A percentile compares a stretch with the other conserved stretches of the same genome.
Evolutionary conservation across 1,284 basidiomycete genomes (phyloP).

Genomic region (Microstroma glucosiphilum): DNA sequence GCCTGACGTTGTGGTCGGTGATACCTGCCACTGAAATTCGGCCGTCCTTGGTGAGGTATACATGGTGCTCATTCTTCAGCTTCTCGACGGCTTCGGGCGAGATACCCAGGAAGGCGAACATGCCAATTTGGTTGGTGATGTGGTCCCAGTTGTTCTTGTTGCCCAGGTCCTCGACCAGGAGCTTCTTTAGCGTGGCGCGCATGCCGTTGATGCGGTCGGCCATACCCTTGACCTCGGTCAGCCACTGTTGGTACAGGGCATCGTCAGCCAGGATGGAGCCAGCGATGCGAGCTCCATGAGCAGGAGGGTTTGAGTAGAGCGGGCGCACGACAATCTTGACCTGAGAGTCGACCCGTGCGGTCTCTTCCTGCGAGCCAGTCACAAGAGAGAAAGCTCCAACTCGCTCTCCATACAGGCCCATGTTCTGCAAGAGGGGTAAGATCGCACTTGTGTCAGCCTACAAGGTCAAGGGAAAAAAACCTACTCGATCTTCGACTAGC

Average conservation of each 20-base stretch:
- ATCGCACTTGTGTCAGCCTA: background rate
- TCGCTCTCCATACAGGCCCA: conserved; percentile 52
- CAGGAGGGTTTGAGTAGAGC: conserved; percentile 96
- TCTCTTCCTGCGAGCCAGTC: conserved; percentile 44
- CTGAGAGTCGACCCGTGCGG: conserved; percentile 51
- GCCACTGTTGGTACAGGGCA: conserved; percentile 53
- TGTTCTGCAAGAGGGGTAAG: conserved; percentile 29
- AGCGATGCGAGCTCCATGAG: conserved; percentile 61
- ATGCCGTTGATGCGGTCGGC: conserved; percentile 52
- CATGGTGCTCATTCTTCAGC: conserved; percentile 49
- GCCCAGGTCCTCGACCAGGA: conserved; percentile 47
- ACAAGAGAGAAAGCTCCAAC: conserved; percentile 46
- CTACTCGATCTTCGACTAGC: background rate
- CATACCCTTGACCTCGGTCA: conserved; percentile 51
- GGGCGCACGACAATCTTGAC: conserved; percentile 89
- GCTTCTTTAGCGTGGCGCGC: conserved; percentile 45
- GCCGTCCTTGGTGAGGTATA: conserved; percentile 51
- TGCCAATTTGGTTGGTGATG: conserved; percentile 49
- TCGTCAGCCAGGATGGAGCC: conserved; percentile 52
- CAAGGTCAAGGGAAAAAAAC: too few species aligned
- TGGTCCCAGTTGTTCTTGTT: conserved; percentile 49
- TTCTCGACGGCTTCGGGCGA: conserved; percentile 50
- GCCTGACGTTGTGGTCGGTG: conserved; percentile 45
- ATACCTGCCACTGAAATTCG: conserved; percentile 51
- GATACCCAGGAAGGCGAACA: conserved; percentile 50